Percentiles rank a stretch among this genome's conserved stretches.
These are phyloP conservation scores for Oryza brachyantha DNA, from an alignment of 176 grass and related monocot genomes.

Conservation along the genomic window DNA sequence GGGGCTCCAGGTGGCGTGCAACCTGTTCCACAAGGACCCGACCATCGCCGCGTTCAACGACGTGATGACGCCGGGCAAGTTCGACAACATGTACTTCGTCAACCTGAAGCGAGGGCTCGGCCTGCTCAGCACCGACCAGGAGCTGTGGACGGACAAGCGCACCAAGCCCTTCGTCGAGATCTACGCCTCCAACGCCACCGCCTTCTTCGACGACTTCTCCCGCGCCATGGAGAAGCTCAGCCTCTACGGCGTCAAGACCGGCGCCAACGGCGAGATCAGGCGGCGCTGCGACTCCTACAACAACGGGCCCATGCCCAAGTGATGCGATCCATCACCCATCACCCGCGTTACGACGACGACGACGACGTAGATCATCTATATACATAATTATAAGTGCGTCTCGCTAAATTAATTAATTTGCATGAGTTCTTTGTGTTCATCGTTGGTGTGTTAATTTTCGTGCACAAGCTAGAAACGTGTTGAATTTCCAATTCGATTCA, in stretches of 20 bases:
- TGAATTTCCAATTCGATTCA: conserved; percentile 17
- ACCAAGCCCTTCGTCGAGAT: conserved; percentile 65
- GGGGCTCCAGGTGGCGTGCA: conserved; percentile 33
- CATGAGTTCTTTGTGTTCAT: neutral
- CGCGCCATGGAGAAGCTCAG: conserved; percentile 86
- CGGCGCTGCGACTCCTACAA: conserved; percentile 77
- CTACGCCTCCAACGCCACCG: conserved; percentile 59
- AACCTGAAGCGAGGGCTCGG: conserved; percentile 70
- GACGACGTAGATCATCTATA: too few relatives aligned
- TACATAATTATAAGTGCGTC: neutral
- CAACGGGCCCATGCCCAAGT: conserved; percentile 35
- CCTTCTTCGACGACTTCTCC: conserved; percentile 71
- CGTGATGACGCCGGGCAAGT: conserved; percentile 75
- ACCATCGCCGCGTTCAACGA: conserved; percentile 68
- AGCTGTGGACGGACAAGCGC: conserved; percentile 51
- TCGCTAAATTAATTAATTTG: neutral
- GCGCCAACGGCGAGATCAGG: conserved; percentile 64
- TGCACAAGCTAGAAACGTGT: neutral
- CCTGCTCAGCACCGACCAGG: conserved; percentile 62
- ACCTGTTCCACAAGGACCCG: conserved; percentile 43
- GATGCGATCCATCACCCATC: neutral
- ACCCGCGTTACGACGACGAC: neutral
- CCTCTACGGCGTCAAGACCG: conserved; percentile 55
- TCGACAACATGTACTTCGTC: conserved; percentile 83
- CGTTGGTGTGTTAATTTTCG: neutral